Base-by-base conservation (phyloP, 768 basidiomycete species). In the Suillus brevipes region DNA sequence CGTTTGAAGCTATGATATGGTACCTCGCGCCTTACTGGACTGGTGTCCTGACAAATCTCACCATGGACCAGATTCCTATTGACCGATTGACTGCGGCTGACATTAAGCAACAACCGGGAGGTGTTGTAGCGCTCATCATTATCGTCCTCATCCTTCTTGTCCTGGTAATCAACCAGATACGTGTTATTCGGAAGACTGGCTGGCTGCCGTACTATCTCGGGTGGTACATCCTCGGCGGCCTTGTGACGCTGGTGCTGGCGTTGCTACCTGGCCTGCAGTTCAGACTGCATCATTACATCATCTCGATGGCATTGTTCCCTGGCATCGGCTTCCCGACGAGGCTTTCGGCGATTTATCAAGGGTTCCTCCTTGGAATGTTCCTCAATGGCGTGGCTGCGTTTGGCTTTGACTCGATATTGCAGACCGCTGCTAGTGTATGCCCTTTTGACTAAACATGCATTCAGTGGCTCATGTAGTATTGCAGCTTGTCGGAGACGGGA, bases 111-210 rank as follows among this genome's bases (percentile, higher is more conserved):
- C 84, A 86, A 43, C 83, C 85, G 6, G 92, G 92, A 28, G 91
- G 88, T 6, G 80, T 94, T 55, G 78, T 81, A 2, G 86, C 88
- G 7, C 80, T 94, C 40, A 82, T 92, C 52, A 82, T 94, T 67
- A 87, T 94, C 61, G 69, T 89, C 49, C 66, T 92, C 14, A 78
- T 91, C 65, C 74, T 94, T 14, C 74, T 85, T 8, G 72, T 85
- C 31, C 73, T 91, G 56, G 85, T 84, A 40, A 70, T 89, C 42
- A 94, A 94, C 72, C 94, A 96, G 78, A 71, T 89, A 4, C 83
- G 91, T n/a, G 86, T 94, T 62, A 89, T 94, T 64, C 85, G 93
- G 60, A 90, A 91, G 75, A 94, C 91, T 0, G 93, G 94, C 1
- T 93, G 90, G 88, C 77, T 95, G 14, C 87, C 88, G 6, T 84